A percentile compares a stretch with the other conserved stretches of the same genome.
These are phyloP conservation scores for Ormosia emarginata DNA, from an alignment of 306 rosid species.

Conservation along the genomic window DNA sequence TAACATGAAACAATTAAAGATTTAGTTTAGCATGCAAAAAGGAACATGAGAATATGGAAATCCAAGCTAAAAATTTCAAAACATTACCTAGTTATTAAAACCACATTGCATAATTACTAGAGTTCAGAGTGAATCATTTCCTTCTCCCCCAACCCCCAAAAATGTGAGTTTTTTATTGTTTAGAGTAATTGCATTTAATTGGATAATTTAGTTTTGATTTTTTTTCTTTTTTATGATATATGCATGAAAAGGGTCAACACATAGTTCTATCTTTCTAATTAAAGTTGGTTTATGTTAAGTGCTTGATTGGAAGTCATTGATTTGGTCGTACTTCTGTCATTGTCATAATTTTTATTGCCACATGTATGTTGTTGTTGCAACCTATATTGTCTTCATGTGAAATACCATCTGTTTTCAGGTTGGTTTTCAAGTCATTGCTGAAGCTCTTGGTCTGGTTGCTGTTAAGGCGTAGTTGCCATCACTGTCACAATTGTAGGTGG, in stretches of 20 bases:
- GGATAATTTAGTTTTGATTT: too few relatives aligned
- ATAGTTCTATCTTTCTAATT: conserved; percentile 5
- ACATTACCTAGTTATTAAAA: background rate
- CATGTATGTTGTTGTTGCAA: too few relatives aligned
- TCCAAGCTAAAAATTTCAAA: background rate
- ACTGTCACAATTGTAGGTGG: conserved; percentile 95
- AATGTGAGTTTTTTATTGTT: too few relatives aligned
- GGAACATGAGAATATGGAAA: background rate
- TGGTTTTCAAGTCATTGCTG: conserved; percentile 99
- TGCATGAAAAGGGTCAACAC: background rate
- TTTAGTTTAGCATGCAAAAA: background rate
- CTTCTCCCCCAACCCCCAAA: too few relatives aligned
- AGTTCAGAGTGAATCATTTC: background rate
- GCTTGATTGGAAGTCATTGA: background rate
- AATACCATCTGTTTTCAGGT: conserved; percentile 47
- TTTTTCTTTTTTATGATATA: too few relatives aligned
- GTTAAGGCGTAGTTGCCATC: conserved; percentile 93
- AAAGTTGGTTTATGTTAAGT: conserved; percentile 5
- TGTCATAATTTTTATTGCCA: background rate
- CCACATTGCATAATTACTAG: background rate
- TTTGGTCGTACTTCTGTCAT: background rate
- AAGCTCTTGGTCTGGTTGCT: conserved; percentile 98
- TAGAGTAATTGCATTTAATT: too few relatives aligned
- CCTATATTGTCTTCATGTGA: conserved; percentile 17
- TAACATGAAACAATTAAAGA: background rate